Evolutionary conservation across 148 eudicot species (phyloP).

Genomic region (Euryodendron excelsum): DNA sequence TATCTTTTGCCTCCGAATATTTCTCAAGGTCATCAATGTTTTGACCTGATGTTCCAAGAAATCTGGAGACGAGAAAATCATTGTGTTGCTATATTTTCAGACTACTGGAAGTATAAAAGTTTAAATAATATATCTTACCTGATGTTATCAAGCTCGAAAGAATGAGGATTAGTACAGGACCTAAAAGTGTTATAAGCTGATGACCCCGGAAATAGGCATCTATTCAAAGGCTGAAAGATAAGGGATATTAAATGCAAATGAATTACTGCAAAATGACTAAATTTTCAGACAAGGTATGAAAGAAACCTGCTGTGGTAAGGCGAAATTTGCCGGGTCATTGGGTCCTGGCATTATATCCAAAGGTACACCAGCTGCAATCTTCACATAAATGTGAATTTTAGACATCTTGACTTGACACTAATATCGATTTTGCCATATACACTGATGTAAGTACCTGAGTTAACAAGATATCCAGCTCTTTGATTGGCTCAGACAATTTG

Average conservation of each 20-base stretch:
- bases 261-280: neutral
- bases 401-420: slow-evolving; percentile 2
- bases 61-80: slow-evolving; percentile 42
- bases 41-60: slow-evolving; percentile 97
- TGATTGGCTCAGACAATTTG: slow-evolving; percentile 68
- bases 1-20: slow-evolving; percentile 78
- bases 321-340: slow-evolving; percentile 82
- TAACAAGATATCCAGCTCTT: slow-evolving; percentile 85
- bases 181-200: slow-evolving; percentile 80
- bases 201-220: slow-evolving; percentile 93
- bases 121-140: slow-evolving; percentile 41
- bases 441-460: slow-evolving; percentile 59
- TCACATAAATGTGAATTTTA: slow-evolving; percentile 24
- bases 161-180: slow-evolving; percentile 91
- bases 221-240: slow-evolving; percentile 66
- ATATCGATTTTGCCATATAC: slow-evolving; percentile 2
- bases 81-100: neutral
- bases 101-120: neutral
- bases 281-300: neutral
- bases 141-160: slow-evolving; percentile 70
- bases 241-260: slow-evolving; percentile 16
- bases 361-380: slow-evolving; percentile 86
- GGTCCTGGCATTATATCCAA: slow-evolving; percentile 93
- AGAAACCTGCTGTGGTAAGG: slow-evolving; percentile 92
- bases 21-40: slow-evolving; percentile 82